phyloP scores from a whole-genome alignment of 164 flowering plant genomes.

The Vitis labrusca region DNA sequence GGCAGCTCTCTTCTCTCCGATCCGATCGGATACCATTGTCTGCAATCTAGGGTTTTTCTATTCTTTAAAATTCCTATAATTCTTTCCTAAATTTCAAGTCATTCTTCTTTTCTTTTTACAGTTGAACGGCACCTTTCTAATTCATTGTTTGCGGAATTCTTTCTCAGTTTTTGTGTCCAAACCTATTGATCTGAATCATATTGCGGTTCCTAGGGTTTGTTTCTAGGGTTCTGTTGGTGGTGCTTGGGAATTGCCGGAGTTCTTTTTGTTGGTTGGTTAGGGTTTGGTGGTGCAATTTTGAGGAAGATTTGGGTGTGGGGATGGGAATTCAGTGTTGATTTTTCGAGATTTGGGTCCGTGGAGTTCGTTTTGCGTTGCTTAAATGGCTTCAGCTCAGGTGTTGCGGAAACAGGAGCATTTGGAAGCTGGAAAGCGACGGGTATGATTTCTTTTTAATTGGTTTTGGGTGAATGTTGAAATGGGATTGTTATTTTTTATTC shows the following conservation, averaged over 20 bases:
- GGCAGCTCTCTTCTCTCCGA: constrained; percentile 24
- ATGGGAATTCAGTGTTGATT: background rate
- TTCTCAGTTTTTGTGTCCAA: background rate
- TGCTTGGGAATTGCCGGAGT: background rate
- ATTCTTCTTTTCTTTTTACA: background rate
- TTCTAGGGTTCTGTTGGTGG: background rate
- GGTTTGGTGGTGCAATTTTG: background rate
- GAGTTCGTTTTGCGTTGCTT: background rate
- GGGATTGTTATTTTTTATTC: background rate
- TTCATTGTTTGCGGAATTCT: background rate
- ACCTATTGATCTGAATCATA: constrained; percentile 3
- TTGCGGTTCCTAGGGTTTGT: constrained; percentile 5
- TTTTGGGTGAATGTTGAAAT: constrained; percentile 1
- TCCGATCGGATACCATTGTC: constrained; percentile 25
- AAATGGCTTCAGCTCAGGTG: constrained; percentile 84
- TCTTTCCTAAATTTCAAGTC: constrained; percentile 1
- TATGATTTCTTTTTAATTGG: constrained; percentile 18
- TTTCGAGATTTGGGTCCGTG: constrained; percentile 5
- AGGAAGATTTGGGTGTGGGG: background rate
- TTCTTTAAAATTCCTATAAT: background rate
- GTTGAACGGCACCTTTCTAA: background rate
- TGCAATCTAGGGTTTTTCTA: constrained; percentile 3
- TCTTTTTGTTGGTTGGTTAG: background rate
- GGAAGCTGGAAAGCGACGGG: constrained; percentile 82
- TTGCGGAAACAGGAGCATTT: constrained; percentile 64